Percentiles rank a stretch among this genome's conserved stretches.
Evolutionary conservation across 2,329 filamentous ascomycete species (phyloP).

Genomic region (Lasiodiplodia gonubiensis): DNA sequence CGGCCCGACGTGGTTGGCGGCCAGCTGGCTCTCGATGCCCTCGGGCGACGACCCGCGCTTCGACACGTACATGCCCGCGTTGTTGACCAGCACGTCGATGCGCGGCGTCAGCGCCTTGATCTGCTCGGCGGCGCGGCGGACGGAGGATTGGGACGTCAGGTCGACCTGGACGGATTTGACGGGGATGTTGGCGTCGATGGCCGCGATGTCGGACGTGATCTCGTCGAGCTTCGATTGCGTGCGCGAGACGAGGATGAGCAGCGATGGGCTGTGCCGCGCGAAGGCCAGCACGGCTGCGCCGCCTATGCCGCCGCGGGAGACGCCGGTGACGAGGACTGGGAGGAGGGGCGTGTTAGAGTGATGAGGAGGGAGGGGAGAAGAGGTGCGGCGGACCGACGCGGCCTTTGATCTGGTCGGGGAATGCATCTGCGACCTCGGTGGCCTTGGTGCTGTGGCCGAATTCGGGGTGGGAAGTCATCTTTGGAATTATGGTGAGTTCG

Average conservation of each 20-base stretch:
- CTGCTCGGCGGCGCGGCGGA: constrained; percentile 44
- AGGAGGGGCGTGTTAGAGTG: not conserved
- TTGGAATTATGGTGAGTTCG: not conserved
- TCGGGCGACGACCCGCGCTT: constrained; percentile 42
- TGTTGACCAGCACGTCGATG: constrained; percentile 53
- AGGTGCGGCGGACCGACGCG: constrained; percentile 36
- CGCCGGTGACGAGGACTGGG: constrained; percentile 34
- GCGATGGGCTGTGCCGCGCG: constrained; percentile 36
- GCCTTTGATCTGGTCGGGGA: constrained; percentile 37
- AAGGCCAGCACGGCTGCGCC: constrained; percentile 38
- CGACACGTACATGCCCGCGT: constrained; percentile 44
- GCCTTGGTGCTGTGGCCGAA: constrained; percentile 41
- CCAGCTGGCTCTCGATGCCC: constrained; percentile 54
- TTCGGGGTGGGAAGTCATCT: constrained; percentile 41
- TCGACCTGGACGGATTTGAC: constrained; percentile 43
- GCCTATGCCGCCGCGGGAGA: constrained; percentile 39
- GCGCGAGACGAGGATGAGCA: constrained; percentile 49
- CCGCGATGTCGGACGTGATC: constrained; percentile 45
- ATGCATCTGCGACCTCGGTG: constrained; percentile 40
- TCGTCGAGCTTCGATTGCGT: constrained; percentile 50
- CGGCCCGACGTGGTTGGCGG: constrained; percentile 54
- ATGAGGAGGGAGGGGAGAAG: not conserved
- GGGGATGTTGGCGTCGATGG: constrained; percentile 41
- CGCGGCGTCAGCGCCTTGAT: constrained; percentile 37
- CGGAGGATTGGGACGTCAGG: constrained; percentile 43